phyloP scores from a whole-genome alignment of 176 grass and related monocot species.

The Canna indica region DNA sequence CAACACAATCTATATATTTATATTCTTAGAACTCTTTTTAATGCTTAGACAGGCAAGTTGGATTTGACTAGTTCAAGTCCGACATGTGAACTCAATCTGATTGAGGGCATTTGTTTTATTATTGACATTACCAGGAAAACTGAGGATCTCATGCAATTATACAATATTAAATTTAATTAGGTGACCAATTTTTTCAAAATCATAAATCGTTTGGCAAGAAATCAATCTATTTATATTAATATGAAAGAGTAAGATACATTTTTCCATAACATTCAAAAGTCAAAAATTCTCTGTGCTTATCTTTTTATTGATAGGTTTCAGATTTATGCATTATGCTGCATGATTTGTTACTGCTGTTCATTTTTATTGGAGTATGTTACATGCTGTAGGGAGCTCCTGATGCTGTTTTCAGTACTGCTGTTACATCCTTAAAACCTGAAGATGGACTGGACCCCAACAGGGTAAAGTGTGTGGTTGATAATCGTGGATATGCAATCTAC shows the following conservation, averaged over 20 bases:
- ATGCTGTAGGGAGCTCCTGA: slow-evolving; percentile 62
- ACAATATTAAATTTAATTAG: too few species aligned
- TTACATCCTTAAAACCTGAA: slow-evolving; percentile 74
- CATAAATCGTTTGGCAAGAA: too few species aligned
- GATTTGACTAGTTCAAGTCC: too few species aligned
- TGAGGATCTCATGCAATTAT: too few species aligned
- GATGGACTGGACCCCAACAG: slow-evolving; percentile 76
- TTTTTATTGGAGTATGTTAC: neutral
- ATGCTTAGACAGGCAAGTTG: too few species aligned
- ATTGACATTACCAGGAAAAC: too few species aligned
- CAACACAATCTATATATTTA: too few species aligned
- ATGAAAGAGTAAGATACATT: neutral
- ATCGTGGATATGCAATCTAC: slow-evolving; percentile 85
- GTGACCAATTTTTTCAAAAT: too few species aligned
- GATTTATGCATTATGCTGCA: neutral
- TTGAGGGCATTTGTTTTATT: too few species aligned
- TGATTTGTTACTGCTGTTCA: neutral
- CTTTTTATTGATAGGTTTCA: neutral
- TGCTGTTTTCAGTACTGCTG: slow-evolving; percentile 93
- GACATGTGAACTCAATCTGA: too few species aligned
- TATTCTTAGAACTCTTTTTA: too few species aligned
- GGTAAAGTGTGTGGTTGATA: slow-evolving; percentile 94
- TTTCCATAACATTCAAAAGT: neutral
- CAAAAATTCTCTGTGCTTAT: neutral
- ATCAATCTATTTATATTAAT: neutral